phyloP scores from a whole-genome alignment of 2,329 filamentous ascomycete species.

The Nothomitra cinnamomea region DNA sequence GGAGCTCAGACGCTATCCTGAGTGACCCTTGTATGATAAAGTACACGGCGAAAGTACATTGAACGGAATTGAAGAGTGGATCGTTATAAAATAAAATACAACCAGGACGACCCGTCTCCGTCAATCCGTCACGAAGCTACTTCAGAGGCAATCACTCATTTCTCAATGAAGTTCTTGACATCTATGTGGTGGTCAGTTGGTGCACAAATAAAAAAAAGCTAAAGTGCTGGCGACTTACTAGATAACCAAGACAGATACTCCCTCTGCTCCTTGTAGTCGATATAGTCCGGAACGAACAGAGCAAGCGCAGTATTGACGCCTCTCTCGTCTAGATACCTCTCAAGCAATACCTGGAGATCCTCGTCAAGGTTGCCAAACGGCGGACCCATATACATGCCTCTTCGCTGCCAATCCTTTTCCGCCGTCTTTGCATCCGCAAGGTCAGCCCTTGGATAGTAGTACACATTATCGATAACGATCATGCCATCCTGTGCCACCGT shows the following conservation, averaged over 20 bases:
- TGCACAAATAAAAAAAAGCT: constrained; percentile 12
- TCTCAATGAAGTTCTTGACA: constrained; percentile 71
- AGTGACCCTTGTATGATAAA: neutral
- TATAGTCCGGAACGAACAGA: constrained; percentile 86
- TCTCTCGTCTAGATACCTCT: constrained; percentile 88
- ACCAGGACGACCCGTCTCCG: neutral
- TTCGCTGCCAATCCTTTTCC: constrained; percentile 59
- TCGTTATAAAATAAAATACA: neutral
- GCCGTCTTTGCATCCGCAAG: constrained; percentile 60
- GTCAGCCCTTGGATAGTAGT: constrained; percentile 64
- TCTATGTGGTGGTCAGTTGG: constrained; percentile 26
- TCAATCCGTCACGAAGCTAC: neutral
- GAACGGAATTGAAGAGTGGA: neutral
- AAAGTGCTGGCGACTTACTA: constrained; percentile 28
- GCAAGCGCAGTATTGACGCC: constrained; percentile 78
- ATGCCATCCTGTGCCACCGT: constrained; percentile 71
- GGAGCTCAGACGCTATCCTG: neutral
- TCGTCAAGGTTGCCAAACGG: constrained; percentile 90
- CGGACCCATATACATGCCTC: constrained; percentile 73
- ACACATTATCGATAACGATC: constrained; percentile 79
- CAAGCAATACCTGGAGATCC: constrained; percentile 80
- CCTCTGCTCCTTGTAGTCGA: constrained; percentile 95
- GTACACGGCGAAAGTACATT: neutral
- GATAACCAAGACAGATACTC: constrained; percentile 88
- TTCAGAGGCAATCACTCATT: constrained; percentile 24